Conservation (phyloP, 164 flowering plant species). For the Aristolochia californica region DNA sequence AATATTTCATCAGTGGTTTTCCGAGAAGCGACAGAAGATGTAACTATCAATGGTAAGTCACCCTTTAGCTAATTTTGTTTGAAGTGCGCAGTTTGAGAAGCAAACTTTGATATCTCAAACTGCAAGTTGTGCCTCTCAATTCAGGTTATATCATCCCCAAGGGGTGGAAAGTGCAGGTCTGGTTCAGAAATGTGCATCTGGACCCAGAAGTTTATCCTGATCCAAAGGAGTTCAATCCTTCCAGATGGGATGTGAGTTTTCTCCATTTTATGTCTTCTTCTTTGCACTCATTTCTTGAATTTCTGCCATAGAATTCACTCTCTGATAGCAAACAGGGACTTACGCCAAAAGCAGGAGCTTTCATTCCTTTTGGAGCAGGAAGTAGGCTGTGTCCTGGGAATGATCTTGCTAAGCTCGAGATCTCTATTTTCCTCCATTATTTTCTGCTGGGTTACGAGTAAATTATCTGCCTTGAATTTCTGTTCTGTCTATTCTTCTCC, state of each 20-base stretch:
- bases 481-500: not conserved
- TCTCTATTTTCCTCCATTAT: constrained; percentile 67
- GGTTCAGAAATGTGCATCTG: constrained; percentile 74
- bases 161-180: constrained; percentile 73
- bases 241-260: constrained; percentile 87
- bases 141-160: constrained; percentile 61
- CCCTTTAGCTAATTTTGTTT: not conserved
- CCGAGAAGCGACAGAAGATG: constrained; percentile 56
- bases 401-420: constrained; percentile 86
- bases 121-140: not conserved
- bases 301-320: not conserved
- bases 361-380: constrained; percentile 80
- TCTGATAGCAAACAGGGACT: constrained; percentile 19
- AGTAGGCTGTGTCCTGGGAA: constrained; percentile 89
- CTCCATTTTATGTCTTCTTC: not conserved
- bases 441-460: constrained; percentile 67
- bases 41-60: constrained; percentile 42
- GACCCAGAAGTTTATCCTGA: constrained; percentile 62
- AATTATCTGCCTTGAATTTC: constrained; percentile 8
- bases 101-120: not conserved
- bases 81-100: not conserved
- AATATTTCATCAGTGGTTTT: constrained; percentile 49
- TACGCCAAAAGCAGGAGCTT: constrained; percentile 57
- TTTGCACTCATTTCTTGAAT: not conserved
- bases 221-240: constrained; percentile 62